These are phyloP conservation scores for Fusarium neocosmosporiellum DNA, from an alignment of 2,329 filamentous ascomycete species.

Conservation along the genomic window DNA sequence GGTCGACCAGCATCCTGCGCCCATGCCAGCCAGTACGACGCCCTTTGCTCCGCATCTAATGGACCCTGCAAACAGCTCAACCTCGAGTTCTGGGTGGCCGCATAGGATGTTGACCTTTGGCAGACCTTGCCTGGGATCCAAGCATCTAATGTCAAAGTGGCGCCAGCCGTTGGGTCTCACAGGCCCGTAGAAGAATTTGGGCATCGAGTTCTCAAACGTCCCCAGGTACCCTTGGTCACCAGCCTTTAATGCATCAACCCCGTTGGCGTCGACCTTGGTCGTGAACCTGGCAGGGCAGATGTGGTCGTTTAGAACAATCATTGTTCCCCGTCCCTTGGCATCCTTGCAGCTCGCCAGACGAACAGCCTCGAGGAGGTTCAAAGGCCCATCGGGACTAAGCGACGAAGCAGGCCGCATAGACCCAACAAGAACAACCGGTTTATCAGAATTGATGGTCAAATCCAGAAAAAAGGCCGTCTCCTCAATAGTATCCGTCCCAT, in stretches of 20 bases:
- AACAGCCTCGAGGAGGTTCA: slow-evolving; percentile 69
- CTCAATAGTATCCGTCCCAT: slow-evolving; percentile 72
- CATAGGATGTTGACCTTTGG: slow-evolving; percentile 66
- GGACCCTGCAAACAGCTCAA: slow-evolving; percentile 57
- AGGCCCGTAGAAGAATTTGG: slow-evolving; percentile 67
- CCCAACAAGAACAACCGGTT: slow-evolving; percentile 68
- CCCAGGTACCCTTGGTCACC: slow-evolving; percentile 68
- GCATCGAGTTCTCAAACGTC: slow-evolving; percentile 64
- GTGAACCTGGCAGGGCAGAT: slow-evolving; percentile 65
- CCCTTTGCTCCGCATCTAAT: slow-evolving; percentile 60
- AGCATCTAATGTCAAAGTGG: slow-evolving; percentile 51
- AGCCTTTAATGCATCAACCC: slow-evolving; percentile 68
- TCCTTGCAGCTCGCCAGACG: slow-evolving; percentile 60
- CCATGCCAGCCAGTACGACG: slow-evolving; percentile 65
- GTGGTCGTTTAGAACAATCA: slow-evolving; percentile 70
- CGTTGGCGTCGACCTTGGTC: slow-evolving; percentile 70
- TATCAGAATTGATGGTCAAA: slow-evolving; percentile 62
- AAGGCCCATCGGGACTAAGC: slow-evolving; percentile 68
- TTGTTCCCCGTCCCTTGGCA: slow-evolving; percentile 61
- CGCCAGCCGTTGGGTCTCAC: slow-evolving; percentile 56
- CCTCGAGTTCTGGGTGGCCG: slow-evolving; percentile 61
- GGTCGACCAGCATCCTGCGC: slow-evolving; percentile 59
- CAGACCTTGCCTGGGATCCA: slow-evolving; percentile 45
- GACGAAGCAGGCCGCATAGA: slow-evolving; percentile 71
- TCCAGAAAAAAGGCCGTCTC: slow-evolving; percentile 71